These are phyloP conservation scores for Ochetophila trinervis DNA, from an alignment of 306 rosid genomes.

Conservation along the genomic window DNA sequence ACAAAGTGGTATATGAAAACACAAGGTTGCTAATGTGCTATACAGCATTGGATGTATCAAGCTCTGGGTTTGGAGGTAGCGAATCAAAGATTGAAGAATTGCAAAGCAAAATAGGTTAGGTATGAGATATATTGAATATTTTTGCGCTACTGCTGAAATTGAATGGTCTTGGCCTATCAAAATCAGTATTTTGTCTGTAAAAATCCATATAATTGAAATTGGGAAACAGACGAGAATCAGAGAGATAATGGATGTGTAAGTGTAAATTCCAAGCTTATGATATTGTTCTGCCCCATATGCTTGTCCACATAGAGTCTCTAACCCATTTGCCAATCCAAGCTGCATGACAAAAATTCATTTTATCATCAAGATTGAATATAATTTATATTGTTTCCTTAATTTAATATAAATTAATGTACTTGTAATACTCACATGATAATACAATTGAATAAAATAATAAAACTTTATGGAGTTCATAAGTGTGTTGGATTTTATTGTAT, in stretches of 20 bases:
- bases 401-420: no score
- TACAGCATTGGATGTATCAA: slow-evolving; percentile 39
- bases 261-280: slow-evolving; percentile 44
- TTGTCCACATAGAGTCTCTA: slow-evolving; percentile 63
- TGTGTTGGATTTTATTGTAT: no score
- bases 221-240: slow-evolving; percentile 42
- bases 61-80: slow-evolving; percentile 47
- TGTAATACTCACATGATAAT: no score
- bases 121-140: slow-evolving; percentile 37
- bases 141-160: slow-evolving; percentile 37
- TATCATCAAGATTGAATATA: no score
- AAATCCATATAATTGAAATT: slow-evolving; percentile 40
- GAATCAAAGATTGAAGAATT: slow-evolving; percentile 42
- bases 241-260: slow-evolving; percentile 38
- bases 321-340: slow-evolving; percentile 63
- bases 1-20: no score
- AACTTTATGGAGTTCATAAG: no score
- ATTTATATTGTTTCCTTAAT: no score
- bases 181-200: slow-evolving; percentile 38
- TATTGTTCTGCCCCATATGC: slow-evolving; percentile 53
- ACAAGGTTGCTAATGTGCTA: slow-evolving; percentile 31
- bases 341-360: slow-evolving; percentile 3
- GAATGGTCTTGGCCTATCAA: slow-evolving; percentile 43
- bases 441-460: no score
- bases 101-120: slow-evolving; percentile 46